Base-by-base conservation (phyloP, 345 rosid genomes). In the Citrus trifoliata region DNA sequence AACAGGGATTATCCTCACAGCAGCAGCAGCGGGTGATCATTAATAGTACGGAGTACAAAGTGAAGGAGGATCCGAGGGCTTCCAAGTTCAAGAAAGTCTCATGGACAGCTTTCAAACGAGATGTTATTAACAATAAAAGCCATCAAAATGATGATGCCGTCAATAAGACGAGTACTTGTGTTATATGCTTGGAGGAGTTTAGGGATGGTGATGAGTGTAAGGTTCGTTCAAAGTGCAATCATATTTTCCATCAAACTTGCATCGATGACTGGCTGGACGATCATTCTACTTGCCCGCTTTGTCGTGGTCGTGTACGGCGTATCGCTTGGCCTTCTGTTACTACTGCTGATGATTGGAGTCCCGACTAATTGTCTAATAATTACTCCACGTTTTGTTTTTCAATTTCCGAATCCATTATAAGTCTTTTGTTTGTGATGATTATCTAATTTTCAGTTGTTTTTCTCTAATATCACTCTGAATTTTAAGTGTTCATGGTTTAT, bases 181-280 rank as follows among this genome's bases (percentile, higher is more conserved):
- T 24, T 40, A 40, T 37, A 35, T 73, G 76, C 76, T 55, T 73
- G 3, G 53, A 24, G 33, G 24, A 37, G 55, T 73, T 73, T 62
- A 59, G 10, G 32, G 51, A 59, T 0, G 76, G 46, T 12, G 67
- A 73, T 37, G 7, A n/a, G 46, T 73, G 76, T 37, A 35, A 0
- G 12, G 76, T 73, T 73, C 76, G 51, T 73, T 59, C 67, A 6
- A 35, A 37, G 33, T 73, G 76, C 51, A 59, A 59, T 62, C 76
- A 73, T 37, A 33, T 73, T 5, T 73, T 35, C 42, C 76, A 73
- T 60, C 38, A 24, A 24, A n/a, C 35, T 4, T 73, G 76, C 55
- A 38, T 73, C 35, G 55, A 37, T 13, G 9, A 1, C 2, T 60
- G 76, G 76, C 67, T 73, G 9, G 0, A 16, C 24, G 1, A 6